These are phyloP conservation scores for Chlamydomonas sp. DNA, from an alignment of 139 green algal species.

Conservation along the genomic window DNA sequence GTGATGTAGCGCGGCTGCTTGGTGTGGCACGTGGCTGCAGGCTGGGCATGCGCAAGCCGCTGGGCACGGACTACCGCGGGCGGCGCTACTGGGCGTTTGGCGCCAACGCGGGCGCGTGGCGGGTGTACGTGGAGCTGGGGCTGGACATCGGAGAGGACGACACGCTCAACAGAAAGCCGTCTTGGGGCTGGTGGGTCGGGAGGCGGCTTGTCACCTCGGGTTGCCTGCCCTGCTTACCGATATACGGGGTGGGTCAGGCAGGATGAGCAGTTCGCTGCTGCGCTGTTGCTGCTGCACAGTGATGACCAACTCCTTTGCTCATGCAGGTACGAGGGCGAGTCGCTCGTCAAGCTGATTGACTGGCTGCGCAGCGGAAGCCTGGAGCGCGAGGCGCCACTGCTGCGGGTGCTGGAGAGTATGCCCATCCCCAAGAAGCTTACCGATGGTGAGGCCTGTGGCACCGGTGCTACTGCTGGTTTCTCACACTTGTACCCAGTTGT, in stretches of 20 bases:
- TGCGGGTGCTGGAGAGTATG: constrained; percentile 60
- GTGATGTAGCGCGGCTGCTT: too few species aligned
- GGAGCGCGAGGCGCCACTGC: constrained; percentile 57
- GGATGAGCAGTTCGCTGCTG: too few species aligned
- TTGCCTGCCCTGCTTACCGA: too few species aligned
- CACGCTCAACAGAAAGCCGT: too few species aligned
- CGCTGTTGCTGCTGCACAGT: background rate
- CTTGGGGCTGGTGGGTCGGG: constrained; percentile 48
- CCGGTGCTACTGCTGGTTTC: too few species aligned
- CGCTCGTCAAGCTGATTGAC: constrained; percentile 46
- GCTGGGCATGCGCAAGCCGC: constrained; percentile 69
- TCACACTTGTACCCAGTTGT: too few species aligned
- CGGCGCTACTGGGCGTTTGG: constrained; percentile 89
- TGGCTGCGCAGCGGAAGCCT: constrained; percentile 58
- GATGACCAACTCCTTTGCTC: background rate
- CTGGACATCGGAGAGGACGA: too few species aligned
- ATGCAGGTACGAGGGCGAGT: constrained; percentile 56
- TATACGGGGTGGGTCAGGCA: too few species aligned
- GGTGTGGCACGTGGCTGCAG: constrained; percentile 30
- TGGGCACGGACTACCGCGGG: constrained; percentile 73
- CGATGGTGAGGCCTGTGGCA: background rate
- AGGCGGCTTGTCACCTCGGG: background rate
- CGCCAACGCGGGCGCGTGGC: constrained; percentile 64
- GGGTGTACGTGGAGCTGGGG: constrained; percentile 73
- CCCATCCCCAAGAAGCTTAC: constrained; percentile 61